Percentiles rank a stretch among this genome's conserved stretches.
Evolutionary conservation across 176 grass and related monocot genomes (phyloP).

Genomic region (Triticum dicoccoides): DNA sequence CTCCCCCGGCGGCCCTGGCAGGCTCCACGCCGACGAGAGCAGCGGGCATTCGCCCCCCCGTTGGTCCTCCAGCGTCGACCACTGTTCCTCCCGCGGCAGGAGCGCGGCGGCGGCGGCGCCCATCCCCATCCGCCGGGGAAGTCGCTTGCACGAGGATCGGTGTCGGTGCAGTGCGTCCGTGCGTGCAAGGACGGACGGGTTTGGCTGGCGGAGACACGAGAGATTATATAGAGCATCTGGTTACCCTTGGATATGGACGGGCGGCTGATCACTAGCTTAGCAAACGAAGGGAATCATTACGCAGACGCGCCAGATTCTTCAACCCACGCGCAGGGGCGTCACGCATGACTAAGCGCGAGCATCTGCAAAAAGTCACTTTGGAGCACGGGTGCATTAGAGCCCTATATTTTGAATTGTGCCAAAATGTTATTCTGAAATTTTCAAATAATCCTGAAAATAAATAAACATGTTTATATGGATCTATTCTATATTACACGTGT

Average conservation of each 20-base stretch:
- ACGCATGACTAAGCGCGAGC: too few species aligned
- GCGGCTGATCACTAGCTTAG: background rate
- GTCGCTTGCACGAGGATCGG: background rate
- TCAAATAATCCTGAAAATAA: too few species aligned
- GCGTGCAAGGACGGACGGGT: background rate
- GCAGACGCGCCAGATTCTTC: background rate
- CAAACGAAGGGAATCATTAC: background rate
- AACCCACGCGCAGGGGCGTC: too few species aligned
- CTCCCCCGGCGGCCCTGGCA: background rate
- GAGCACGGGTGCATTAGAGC: too few species aligned
- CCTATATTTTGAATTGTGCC: too few species aligned
- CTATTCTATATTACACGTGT: too few species aligned
- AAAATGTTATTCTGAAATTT: too few species aligned
- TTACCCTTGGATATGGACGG: background rate
- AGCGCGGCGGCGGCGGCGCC: background rate
- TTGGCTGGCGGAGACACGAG: background rate
- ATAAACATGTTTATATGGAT: too few species aligned
- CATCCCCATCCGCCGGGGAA: background rate
- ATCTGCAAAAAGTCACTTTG: too few species aligned
- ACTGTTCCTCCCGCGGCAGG: slow-evolving; percentile 20
- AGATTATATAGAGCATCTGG: background rate
- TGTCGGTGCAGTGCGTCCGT: background rate
- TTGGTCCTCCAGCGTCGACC: slow-evolving; percentile 48
- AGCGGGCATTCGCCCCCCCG: slow-evolving; percentile 27
- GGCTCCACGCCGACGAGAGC: slow-evolving; percentile 32